These are phyloP conservation scores for Diospyros lotus DNA, from an alignment of 148 eudicot genomes.

Conservation along the genomic window DNA sequence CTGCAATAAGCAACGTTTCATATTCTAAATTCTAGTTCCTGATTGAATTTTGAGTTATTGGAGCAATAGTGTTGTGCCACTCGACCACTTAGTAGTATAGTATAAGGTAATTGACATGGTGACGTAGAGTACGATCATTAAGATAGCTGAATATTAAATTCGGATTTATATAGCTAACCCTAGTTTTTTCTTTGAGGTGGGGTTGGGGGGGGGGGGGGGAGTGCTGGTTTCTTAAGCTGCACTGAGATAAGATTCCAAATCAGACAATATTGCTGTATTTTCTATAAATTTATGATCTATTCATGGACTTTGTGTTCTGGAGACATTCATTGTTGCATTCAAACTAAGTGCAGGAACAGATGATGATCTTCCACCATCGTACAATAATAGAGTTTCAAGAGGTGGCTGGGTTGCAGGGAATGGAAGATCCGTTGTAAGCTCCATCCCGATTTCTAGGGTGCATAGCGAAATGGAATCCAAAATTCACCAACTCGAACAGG, in stretches of 20 bases:
- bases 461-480: conserved; percentile 73
- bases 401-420: conserved; percentile 30
- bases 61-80: background rate
- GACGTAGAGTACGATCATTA: background rate
- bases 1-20: background rate
- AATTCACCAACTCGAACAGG: conserved; percentile 89
- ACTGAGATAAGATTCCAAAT: background rate
- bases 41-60: background rate
- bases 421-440: conserved; percentile 38
- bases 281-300: conserved; percentile 9
- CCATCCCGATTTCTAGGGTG: conserved; percentile 40
- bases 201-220: no score
- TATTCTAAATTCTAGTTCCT: background rate
- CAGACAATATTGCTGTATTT: background rate
- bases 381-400: conserved; percentile 36
- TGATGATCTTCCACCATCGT: conserved; percentile 44
- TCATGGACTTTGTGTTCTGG: background rate
- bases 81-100: background rate
- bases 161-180: background rate
- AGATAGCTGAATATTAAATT: background rate
- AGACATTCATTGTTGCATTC: conserved; percentile 14
- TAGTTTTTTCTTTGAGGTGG: background rate
- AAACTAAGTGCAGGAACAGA: conserved; percentile 40
- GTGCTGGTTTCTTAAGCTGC: background rate
- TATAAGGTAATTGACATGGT: background rate